Evolutionary conservation across 108 stramenopile species (phyloP).

Genomic region (Stephanodiscus minutulus): DNA sequence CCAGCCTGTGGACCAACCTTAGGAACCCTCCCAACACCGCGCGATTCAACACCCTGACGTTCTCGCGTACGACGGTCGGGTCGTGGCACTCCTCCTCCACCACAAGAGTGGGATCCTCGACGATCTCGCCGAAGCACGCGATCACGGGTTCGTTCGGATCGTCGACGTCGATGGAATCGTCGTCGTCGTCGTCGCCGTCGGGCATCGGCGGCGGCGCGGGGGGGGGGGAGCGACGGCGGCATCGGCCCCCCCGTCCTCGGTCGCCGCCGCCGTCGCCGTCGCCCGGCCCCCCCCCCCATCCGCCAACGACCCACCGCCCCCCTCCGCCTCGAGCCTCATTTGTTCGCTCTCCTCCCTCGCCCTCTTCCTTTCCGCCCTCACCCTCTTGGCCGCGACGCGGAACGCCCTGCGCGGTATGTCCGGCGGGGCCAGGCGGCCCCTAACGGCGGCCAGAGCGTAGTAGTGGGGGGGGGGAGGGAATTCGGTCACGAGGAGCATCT

Average conservation of each 20-base stretch:
- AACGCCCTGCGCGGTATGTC: conserved; percentile 72
- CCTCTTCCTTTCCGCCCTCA: conserved; percentile 26
- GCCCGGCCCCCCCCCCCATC: conserved; percentile 13
- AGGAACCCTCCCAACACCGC: conserved; percentile 70
- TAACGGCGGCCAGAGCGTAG: conserved; percentile 59
- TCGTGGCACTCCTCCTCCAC: conserved; percentile 67
- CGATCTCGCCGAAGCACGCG: conserved; percentile 86
- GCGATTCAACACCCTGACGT: conserved; percentile 77
- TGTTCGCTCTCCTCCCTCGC: conserved; percentile 51
- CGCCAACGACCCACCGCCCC: too few relatives aligned
- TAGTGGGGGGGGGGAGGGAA: conserved; percentile 88
- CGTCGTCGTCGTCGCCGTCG: conserved; percentile 38
- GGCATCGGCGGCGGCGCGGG: neutral
- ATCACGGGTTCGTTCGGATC: conserved; percentile 58
- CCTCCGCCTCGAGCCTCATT: conserved; percentile 45
- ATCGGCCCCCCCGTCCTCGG: conserved; percentile 35
- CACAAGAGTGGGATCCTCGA: conserved; percentile 73
- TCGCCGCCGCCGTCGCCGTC: conserved; percentile 37
- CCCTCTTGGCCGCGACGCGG: conserved; percentile 72
- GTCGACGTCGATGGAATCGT: conserved; percentile 63
- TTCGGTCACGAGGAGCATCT: conserved; percentile 66
- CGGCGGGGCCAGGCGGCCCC: conserved; percentile 52
- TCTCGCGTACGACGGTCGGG: conserved; percentile 68
- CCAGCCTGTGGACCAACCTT: conserved; percentile 67
- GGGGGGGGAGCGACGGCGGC: neutral